A percentile compares a stretch with the other conserved stretches of the same genome.
phyloP scores from a whole-genome alignment of 2,329 filamentous ascomycete species.

The Malbranchea zuffiana region DNA sequence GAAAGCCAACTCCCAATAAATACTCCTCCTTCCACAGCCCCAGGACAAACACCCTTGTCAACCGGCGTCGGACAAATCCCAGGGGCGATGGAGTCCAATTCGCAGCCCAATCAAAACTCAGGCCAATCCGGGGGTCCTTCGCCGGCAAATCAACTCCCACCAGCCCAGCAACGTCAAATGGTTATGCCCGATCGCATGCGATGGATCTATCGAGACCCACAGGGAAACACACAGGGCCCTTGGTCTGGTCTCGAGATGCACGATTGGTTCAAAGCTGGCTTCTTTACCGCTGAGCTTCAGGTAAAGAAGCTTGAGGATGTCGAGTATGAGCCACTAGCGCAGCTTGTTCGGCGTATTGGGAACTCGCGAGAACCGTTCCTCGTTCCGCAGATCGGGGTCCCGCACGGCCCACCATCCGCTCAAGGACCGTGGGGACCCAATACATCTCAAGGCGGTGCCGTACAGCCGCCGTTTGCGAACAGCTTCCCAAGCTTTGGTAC shows the following conservation, averaged over 20 bases:
- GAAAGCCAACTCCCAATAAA: slow-evolving; percentile 26
- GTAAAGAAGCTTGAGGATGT: slow-evolving; percentile 90
- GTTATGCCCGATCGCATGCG: slow-evolving; percentile 98
- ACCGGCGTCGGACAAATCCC: slow-evolving; percentile 22
- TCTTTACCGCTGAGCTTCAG: slow-evolving; percentile 87
- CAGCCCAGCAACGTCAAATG: slow-evolving; percentile 71
- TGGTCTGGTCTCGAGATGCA: slow-evolving; percentile 98
- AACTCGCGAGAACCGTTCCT: slow-evolving; percentile 96
- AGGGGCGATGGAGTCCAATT: slow-evolving; percentile 21
- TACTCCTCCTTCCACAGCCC: slow-evolving; percentile 23
- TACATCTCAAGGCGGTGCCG: slow-evolving; percentile 47
- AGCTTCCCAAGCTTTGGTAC: slow-evolving; percentile 95
- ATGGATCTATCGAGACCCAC: slow-evolving; percentile 95
- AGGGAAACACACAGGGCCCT: slow-evolving; percentile 82
- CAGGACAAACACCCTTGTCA: slow-evolving; percentile 29
- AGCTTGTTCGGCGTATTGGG: slow-evolving; percentile 87
- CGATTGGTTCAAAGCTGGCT: slow-evolving; percentile 98
- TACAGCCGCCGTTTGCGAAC: slow-evolving; percentile 79
- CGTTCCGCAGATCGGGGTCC: slow-evolving; percentile 90
- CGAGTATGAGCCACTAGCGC: slow-evolving; percentile 89
- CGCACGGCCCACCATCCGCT: slow-evolving; percentile 63
- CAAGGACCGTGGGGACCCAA: slow-evolving; percentile 38
- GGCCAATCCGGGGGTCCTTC: slow-evolving; percentile 30
- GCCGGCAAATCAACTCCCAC: slow-evolving; percentile 53
- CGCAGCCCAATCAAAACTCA: slow-evolving; percentile 26